These are phyloP conservation scores for Cytospora chrysosperma DNA, from an alignment of 2,329 filamentous ascomycete genomes.

Conservation along the genomic window DNA sequence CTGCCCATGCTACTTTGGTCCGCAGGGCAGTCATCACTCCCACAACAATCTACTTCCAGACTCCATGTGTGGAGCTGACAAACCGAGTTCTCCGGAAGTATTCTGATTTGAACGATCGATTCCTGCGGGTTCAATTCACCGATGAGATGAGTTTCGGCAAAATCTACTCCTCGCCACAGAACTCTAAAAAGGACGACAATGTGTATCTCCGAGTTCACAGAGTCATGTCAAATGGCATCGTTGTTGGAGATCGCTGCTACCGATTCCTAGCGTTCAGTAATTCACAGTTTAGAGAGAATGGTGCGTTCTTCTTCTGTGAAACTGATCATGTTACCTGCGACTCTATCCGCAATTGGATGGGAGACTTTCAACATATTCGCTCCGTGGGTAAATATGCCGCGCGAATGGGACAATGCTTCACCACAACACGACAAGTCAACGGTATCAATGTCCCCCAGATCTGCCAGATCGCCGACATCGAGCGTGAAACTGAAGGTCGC, in stretches of 20 bases:
- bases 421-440: conserved; percentile 77
- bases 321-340: conserved; percentile 65
- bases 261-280: conserved; percentile 93
- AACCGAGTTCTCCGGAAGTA: conserved; percentile 83
- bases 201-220: conserved; percentile 73
- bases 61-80: conserved; percentile 78
- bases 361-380: conserved; percentile 75
- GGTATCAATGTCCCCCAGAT: conserved; percentile 60
- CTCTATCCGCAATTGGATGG: conserved; percentile 83
- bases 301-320: conserved; percentile 88
- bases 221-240: conserved; percentile 74
- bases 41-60: conserved; percentile 74
- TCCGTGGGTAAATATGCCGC: conserved; percentile 88
- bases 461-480: conserved; percentile 67
- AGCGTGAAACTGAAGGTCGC: conserved; percentile 55
- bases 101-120: conserved; percentile 67
- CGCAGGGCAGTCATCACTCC: conserved; percentile 81
- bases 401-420: conserved; percentile 91
- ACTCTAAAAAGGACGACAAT: conserved; percentile 60
- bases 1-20: conserved; percentile 71
- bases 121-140: conserved; percentile 84
- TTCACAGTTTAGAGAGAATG: conserved; percentile 88
- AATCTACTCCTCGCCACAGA: conserved; percentile 52
- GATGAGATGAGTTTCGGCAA: conserved; percentile 69
- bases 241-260: conserved; percentile 77